A percentile compares a stretch with the other conserved stretches of the same genome.
phyloP scores from a whole-genome alignment of 306 rosid genomes.

The Corylus heterophylla region DNA sequence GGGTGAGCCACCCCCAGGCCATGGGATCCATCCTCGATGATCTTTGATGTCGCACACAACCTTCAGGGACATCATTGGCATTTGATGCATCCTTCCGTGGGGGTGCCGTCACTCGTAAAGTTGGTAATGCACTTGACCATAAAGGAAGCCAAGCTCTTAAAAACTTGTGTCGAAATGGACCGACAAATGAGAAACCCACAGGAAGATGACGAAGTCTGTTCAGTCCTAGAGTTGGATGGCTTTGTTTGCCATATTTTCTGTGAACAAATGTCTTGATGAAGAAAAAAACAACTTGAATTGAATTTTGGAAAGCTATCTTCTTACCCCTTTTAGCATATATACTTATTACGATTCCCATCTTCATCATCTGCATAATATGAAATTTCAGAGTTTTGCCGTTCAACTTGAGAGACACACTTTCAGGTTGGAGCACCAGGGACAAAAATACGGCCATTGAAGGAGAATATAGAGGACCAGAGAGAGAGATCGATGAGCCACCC shows the following conservation, averaged over 20 bases:
- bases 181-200: constrained; percentile 36
- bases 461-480: too few relatives aligned
- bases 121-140: constrained; percentile 93
- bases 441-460: too few relatives aligned
- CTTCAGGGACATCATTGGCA: constrained; percentile 67
- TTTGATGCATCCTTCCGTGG: constrained; percentile 66
- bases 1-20: too few relatives aligned
- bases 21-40: constrained; percentile 93
- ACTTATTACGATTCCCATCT: constrained; percentile 80
- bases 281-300: neutral
- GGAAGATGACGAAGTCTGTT: neutral
- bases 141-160: constrained; percentile 93
- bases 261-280: neutral
- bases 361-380: constrained; percentile 96
- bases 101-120: constrained; percentile 90
- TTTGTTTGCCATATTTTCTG: neutral
- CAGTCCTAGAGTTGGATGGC: neutral
- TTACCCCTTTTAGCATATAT: constrained; percentile 83
- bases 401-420: constrained; percentile 66
- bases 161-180: constrained; percentile 88
- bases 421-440: constrained; percentile 87
- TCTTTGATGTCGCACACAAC: constrained; percentile 72
- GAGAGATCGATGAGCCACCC: too few relatives aligned
- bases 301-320: constrained; percentile 9
- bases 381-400: constrained; percentile 82